Evolutionary conservation across 495 filamentous ascomycete species (phyloP).

Genomic region (Tuber umbilicatum): DNA sequence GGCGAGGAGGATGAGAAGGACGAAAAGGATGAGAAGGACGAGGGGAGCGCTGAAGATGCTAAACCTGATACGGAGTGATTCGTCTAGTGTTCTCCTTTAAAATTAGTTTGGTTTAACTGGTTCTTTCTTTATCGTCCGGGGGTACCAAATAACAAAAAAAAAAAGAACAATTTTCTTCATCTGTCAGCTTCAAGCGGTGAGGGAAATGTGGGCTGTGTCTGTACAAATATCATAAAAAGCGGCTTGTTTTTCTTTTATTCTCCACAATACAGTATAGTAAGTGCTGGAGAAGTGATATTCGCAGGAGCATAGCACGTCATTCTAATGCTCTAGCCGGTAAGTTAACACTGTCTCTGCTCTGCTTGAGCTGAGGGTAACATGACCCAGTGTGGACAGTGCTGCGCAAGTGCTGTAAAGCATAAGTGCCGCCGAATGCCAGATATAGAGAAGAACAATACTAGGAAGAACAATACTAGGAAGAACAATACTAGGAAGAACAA

Average conservation of each 20-base stretch:
- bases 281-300: background rate
- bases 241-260: background rate
- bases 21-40: constrained; percentile 17
- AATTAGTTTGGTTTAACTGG: background rate
- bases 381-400: background rate
- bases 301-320: background rate
- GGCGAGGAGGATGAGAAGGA: constrained; percentile 11
- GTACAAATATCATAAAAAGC: constrained; percentile 4
- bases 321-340: background rate
- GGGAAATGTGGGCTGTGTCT: background rate
- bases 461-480: background rate
- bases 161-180: background rate
- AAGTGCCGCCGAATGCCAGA: background rate
- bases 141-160: background rate
- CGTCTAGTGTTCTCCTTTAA: background rate
- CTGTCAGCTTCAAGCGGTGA: background rate
- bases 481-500: background rate
- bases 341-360: background rate
- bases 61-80: background rate
- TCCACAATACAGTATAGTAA: background rate
- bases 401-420: background rate
- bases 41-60: constrained; percentile 14
- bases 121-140: background rate
- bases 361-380: background rate
- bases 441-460: background rate